Conservation (phyloP, 345 rosid species). For the Rhodamnia argentea region DNA sequence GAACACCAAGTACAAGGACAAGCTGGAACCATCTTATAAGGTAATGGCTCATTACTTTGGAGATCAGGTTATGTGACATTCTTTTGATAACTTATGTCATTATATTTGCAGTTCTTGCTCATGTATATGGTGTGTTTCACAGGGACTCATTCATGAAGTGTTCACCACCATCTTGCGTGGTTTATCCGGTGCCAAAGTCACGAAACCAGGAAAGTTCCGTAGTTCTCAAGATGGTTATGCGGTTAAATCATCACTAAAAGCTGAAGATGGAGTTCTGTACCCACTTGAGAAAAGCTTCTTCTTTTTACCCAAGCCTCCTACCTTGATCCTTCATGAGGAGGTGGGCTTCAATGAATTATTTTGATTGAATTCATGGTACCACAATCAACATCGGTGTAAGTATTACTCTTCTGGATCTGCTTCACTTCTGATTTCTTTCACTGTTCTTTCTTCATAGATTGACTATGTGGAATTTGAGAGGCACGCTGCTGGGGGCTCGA, state of each 20-base stretch:
- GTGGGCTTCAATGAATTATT: constrained; percentile 15
- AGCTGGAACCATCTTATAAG: constrained; percentile 73
- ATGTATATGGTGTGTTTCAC: background rate
- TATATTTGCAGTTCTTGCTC: background rate
- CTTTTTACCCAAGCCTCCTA: constrained; percentile 96
- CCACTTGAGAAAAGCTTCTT: constrained; percentile 98
- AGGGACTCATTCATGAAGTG: constrained; percentile 96
- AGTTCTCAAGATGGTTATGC: constrained; percentile 98
- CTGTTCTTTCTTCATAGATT: constrained; percentile 33
- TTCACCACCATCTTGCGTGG: constrained; percentile 86
- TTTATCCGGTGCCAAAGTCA: constrained; percentile 88
- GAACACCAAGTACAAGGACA: constrained; percentile 84
- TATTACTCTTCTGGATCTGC: background rate
- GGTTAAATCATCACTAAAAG: constrained; percentile 92
- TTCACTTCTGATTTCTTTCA: background rate
- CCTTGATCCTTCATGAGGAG: constrained; percentile 97
- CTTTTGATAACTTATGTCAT: background rate
- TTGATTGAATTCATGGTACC: background rate
- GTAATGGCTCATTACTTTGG: constrained; percentile 14
- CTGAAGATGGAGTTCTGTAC: constrained; percentile 93
- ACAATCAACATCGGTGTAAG: background rate
- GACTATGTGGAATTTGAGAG: constrained; percentile 97
- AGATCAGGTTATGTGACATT: background rate
- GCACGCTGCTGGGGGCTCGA: constrained; percentile 97
- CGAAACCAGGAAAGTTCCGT: constrained; percentile 95